phyloP scores from a whole-genome alignment of 192 early-diverging fungal genomes.

The Podila clonocystis region DNA sequence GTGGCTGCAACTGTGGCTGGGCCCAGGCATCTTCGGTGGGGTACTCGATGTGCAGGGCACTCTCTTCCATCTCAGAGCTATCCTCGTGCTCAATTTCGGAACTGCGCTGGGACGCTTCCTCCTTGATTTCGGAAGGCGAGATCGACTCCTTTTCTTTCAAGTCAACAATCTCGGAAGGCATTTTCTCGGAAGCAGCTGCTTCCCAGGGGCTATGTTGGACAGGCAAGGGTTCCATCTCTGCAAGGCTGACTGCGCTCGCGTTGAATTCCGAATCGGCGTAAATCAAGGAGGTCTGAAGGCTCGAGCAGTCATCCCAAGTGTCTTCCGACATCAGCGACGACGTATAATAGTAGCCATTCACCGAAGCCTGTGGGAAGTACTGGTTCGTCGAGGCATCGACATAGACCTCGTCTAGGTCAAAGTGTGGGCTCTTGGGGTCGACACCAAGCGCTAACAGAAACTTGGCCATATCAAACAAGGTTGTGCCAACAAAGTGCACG shows the following conservation, averaged over 20 bases:
- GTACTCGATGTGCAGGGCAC: neutral
- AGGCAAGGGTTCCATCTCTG: conserved; percentile 21
- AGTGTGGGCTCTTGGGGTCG: conserved; percentile 45
- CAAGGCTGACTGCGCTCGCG: conserved; percentile 31
- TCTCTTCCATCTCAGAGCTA: neutral
- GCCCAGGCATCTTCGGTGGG: conserved; percentile 18
- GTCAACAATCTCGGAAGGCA: neutral
- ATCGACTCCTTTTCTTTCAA: neutral
- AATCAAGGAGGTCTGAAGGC: conserved; percentile 34
- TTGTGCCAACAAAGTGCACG: conserved; percentile 39
- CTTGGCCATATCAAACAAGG: conserved; percentile 38
- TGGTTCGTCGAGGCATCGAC: conserved; percentile 15
- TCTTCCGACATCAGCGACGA: conserved; percentile 27
- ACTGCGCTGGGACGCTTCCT: neutral
- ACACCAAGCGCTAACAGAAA: conserved; percentile 29
- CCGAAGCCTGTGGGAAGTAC: conserved; percentile 43
- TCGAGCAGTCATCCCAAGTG: conserved; percentile 40
- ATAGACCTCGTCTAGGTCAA: conserved; percentile 40
- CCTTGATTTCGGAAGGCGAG: neutral
- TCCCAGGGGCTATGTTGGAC: conserved; percentile 37
- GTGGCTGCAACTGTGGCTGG: conserved; percentile 5
- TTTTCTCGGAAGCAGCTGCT: neutral
- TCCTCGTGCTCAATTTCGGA: neutral
- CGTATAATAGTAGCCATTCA: conserved; percentile 26
- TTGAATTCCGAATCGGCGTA: conserved; percentile 29